Evolutionary conservation across 768 basidiomycete species (phyloP).

Genomic region (Tylopilus felleus): DNA sequence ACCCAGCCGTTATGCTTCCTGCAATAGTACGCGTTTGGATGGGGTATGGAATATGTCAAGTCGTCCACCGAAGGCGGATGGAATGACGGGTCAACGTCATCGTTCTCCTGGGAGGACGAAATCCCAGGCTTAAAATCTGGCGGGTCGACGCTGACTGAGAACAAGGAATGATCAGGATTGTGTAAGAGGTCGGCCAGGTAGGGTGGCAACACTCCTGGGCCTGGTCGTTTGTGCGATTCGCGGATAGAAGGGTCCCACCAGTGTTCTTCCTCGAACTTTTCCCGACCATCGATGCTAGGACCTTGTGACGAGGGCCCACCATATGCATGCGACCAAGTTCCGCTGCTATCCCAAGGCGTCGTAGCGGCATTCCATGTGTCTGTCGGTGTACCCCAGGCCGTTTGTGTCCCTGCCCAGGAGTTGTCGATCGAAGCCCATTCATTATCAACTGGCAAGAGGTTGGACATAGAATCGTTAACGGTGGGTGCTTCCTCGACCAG

Average conservation of each 20-base stretch:
- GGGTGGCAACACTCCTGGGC: conserved; percentile 67
- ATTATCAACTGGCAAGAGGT: conserved; percentile 36
- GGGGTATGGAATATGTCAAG: conserved; percentile 66
- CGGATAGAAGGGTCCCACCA: conserved; percentile 67
- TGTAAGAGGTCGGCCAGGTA: conserved; percentile 65
- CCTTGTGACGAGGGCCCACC: conserved; percentile 25
- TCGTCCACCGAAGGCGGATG: conserved; percentile 57
- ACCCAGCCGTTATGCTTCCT: conserved; percentile 82
- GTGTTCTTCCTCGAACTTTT: conserved; percentile 53
- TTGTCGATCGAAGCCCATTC: conserved; percentile 15
- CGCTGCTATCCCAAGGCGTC: conserved; percentile 26
- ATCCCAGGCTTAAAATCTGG: conserved; percentile 30
- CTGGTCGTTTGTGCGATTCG: conserved; percentile 51
- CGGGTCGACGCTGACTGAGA: conserved; percentile 47
- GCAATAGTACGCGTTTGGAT: conserved; percentile 82
- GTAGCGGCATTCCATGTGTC: conserved; percentile 20
- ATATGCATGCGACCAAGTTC: conserved; percentile 23
- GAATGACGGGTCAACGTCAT: conserved; percentile 13
- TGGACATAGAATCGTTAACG: conserved; percentile 35
- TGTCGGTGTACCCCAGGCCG: conserved; percentile 11
- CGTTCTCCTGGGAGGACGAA: conserved; percentile 22
- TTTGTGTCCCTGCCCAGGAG: conserved; percentile 14
- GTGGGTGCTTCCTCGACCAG: conserved; percentile 44
- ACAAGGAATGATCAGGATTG: conserved; percentile 69
- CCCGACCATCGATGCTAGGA: conserved; percentile 58